Evolutionary conservation across 371 early-diverging fungal species (phyloP).

Genomic region (Mucor racemosus): DNA sequence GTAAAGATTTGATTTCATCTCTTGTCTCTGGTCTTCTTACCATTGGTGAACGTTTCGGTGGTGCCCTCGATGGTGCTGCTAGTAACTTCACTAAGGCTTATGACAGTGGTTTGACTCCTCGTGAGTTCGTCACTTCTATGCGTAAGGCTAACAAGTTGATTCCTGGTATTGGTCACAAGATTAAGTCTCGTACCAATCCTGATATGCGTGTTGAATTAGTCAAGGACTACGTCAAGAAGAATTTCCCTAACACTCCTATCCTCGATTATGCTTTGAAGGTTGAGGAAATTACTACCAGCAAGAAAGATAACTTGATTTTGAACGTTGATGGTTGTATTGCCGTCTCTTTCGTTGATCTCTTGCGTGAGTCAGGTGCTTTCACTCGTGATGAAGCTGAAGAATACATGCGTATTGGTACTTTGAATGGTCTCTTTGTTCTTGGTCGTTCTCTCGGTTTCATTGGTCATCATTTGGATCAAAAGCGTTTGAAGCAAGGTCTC

Average conservation of each 20-base stretch:
- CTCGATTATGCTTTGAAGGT: slow-evolving; percentile 94
- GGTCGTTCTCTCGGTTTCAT: slow-evolving; percentile 97
- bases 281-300: slow-evolving; percentile 94
- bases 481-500: slow-evolving; percentile 95
- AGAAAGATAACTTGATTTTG: slow-evolving; percentile 98
- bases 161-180: slow-evolving; percentile 98
- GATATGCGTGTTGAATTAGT: slow-evolving; percentile 95
- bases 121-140: slow-evolving; percentile 91
- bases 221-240: slow-evolving; percentile 87
- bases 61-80: slow-evolving; percentile 97
- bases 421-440: slow-evolving; percentile 96
- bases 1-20: slow-evolving; percentile 95
- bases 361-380: slow-evolving; percentile 93
- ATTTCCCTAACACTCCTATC: slow-evolving; percentile 90
- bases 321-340: slow-evolving; percentile 98
- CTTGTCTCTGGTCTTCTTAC: slow-evolving; percentile 94
- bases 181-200: slow-evolving; percentile 98
- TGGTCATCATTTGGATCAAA: slow-evolving; percentile 97
- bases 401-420: slow-evolving; percentile 93
- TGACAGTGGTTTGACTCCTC: slow-evolving; percentile 87
- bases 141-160: slow-evolving; percentile 91
- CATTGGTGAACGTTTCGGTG: slow-evolving; percentile 97
- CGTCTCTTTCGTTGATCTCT: slow-evolving; percentile 93
- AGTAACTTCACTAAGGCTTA: slow-evolving; percentile 87
- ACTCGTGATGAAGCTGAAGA: slow-evolving; percentile 95